These are phyloP conservation scores for Metarhizium rileyi DNA, from an alignment of 2,329 filamentous ascomycete species.

Conservation along the genomic window DNA sequence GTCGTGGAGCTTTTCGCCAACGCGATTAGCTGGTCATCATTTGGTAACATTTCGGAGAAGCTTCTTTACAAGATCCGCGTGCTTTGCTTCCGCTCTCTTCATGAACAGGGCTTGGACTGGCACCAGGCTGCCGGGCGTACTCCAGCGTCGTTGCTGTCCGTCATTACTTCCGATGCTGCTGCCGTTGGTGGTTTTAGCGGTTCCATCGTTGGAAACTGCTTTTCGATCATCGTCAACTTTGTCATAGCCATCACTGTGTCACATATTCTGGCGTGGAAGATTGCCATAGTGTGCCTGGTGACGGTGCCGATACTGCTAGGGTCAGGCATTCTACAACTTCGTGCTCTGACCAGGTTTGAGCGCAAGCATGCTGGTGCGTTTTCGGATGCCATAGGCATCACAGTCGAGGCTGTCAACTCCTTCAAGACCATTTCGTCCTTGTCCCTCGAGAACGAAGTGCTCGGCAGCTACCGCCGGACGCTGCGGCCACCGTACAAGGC, in stretches of 20 bases:
- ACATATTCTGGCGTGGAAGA: constrained; percentile 66
- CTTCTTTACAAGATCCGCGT: constrained; percentile 54
- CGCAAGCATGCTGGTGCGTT: constrained; percentile 56
- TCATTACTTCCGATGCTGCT: constrained; percentile 61
- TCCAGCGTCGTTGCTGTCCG: constrained; percentile 51
- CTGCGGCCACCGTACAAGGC: constrained; percentile 43
- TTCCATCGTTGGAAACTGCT: constrained; percentile 58
- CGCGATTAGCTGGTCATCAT: constrained; percentile 39
- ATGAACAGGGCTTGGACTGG: constrained; percentile 60
- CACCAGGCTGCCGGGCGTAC: constrained; percentile 56
- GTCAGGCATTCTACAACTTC: constrained; percentile 59
- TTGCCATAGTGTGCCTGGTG: constrained; percentile 62
- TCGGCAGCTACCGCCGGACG: constrained; percentile 41
- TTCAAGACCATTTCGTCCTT: constrained; percentile 54
- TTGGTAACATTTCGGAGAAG: constrained; percentile 47
- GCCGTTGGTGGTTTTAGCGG: constrained; percentile 60
- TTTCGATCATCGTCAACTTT: constrained; percentile 60
- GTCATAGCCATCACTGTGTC: constrained; percentile 58
- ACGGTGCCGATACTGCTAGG: constrained; percentile 59
- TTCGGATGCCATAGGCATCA: constrained; percentile 51
- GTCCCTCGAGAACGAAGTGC: constrained; percentile 41
- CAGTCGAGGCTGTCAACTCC: constrained; percentile 56
- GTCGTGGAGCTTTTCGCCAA: constrained; percentile 37
- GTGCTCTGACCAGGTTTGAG: constrained; percentile 51
- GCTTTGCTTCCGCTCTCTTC: constrained; percentile 53